Percentiles rank a stretch among this genome's conserved stretches.
phyloP scores from a whole-genome alignment of 768 basidiomycete genomes.

The Leucosporidium yakuticum region DNA sequence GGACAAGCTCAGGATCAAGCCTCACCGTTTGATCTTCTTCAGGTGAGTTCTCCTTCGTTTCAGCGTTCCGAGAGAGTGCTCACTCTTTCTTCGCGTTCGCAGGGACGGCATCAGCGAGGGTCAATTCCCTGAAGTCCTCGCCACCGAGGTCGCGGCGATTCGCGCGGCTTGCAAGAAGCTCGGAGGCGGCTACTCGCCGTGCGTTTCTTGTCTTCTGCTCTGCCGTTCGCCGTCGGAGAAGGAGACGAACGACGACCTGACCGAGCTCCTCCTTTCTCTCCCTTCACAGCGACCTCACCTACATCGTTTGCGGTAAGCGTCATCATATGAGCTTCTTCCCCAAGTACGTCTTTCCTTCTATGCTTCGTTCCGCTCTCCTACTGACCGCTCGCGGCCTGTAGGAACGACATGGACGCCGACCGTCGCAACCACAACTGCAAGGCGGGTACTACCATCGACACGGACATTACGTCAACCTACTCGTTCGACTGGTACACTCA shows the following conservation, averaged over 20 bases:
- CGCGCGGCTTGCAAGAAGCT: constrained; percentile 10
- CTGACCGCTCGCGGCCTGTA: neutral
- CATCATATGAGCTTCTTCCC: constrained; percentile 11
- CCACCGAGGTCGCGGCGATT: constrained; percentile 12
- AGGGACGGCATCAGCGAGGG: constrained; percentile 20
- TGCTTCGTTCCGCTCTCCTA: neutral
- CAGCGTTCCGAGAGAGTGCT: neutral
- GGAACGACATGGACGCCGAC: constrained; percentile 1
- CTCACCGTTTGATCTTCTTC: constrained; percentile 1
- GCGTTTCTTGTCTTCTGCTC: too few species aligned
- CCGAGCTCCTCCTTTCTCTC: neutral
- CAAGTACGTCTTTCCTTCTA: neutral
- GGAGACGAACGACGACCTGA: too few species aligned
- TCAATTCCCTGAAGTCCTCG: neutral
- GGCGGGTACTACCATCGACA: constrained; percentile 10
- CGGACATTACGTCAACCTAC: constrained; percentile 1
- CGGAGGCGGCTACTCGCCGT: constrained; percentile 8
- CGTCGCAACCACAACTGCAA: constrained; percentile 10
- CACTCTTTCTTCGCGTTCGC: neutral
- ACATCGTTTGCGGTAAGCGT: constrained; percentile 14
- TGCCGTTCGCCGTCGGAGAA: neutral
- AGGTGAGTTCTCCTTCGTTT: neutral
- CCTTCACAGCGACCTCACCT: constrained; percentile 3
- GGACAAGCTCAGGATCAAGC: neutral
- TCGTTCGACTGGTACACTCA: constrained; percentile 19